A percentile compares a stretch with the other conserved stretches of the same genome.
Conservation (phyloP, 768 basidiomycete species). For the Dictyophora rubrovolvata region DNA sequence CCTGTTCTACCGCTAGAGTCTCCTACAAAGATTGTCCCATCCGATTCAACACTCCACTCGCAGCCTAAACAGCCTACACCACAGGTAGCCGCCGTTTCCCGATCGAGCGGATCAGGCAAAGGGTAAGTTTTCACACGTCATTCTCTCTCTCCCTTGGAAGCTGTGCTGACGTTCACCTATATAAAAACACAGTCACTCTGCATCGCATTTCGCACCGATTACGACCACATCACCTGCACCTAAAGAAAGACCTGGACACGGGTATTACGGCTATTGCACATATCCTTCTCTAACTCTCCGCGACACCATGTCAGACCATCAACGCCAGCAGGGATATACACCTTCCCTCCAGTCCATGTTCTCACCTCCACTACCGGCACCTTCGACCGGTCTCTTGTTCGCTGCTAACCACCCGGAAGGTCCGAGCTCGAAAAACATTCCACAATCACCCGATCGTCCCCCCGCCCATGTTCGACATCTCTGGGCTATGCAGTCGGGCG, state of each 20-base stretch:
- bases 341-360: constrained; percentile 77
- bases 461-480: constrained; percentile 2
- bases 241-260: constrained; percentile 21
- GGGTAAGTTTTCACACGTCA: constrained; percentile 23
- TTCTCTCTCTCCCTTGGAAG: not conserved
- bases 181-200: constrained; percentile 13
- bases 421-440: constrained; percentile 4
- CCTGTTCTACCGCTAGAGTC: constrained; percentile 51
- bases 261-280: not conserved
- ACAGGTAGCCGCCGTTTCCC: constrained; percentile 19
- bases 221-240: constrained; percentile 68
- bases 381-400: constrained; percentile 31
- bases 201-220: constrained; percentile 43
- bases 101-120: constrained; percentile 22
- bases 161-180: not conserved
- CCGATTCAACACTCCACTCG: constrained; percentile 20
- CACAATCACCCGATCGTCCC: constrained; percentile 4
- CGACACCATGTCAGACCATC: constrained; percentile 64
- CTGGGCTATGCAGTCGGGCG: not conserved
- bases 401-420: constrained; percentile 31
- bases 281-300: constrained; percentile 16
- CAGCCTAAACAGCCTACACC: constrained; percentile 11
- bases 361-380: constrained; percentile 24
- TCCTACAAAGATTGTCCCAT: constrained; percentile 42
- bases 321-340: constrained; percentile 65